These are phyloP conservation scores for Phialophora macrospora DNA, from an alignment of 2,329 filamentous ascomycete species.

Conservation along the genomic window DNA sequence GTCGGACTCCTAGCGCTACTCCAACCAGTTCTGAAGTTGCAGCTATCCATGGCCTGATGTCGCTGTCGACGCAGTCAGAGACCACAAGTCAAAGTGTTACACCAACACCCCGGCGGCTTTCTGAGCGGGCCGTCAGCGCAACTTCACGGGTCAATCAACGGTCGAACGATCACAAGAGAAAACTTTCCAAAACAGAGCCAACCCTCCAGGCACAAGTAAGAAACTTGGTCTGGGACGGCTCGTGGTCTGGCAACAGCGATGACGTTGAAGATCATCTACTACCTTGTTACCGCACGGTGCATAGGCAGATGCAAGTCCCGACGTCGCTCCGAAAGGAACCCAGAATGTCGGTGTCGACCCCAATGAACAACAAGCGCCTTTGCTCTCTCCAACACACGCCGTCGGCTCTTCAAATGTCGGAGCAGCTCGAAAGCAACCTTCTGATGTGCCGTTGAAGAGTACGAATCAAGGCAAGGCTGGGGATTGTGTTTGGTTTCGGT, in stretches of 20 bases:
- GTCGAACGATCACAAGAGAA: conserved; percentile 34
- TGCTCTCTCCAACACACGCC: conserved; percentile 32
- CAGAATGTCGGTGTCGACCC: conserved; percentile 26
- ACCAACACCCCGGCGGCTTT: conserved; percentile 27
- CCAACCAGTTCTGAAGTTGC: conserved; percentile 27
- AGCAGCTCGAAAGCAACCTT: conserved; percentile 4
- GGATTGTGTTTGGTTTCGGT: background rate
- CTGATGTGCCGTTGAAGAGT: conserved; percentile 1
- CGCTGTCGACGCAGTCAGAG: conserved; percentile 28
- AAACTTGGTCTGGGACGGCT: conserved; percentile 5
- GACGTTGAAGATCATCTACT: conserved; percentile 25
- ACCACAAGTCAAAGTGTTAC: conserved; percentile 34
- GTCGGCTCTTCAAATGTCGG: conserved; percentile 21
- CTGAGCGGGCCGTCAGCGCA: conserved; percentile 6
- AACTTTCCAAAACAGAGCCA: conserved; percentile 29
- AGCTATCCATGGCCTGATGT: conserved; percentile 30
- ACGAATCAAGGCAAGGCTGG: background rate
- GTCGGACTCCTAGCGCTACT: conserved; percentile 6
- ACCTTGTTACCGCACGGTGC: conserved; percentile 19
- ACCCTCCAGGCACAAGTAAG: conserved; percentile 29
- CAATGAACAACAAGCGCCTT: conserved; percentile 29
- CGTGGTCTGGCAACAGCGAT: conserved; percentile 11
- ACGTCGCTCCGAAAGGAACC: conserved; percentile 23
- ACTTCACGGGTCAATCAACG: conserved; percentile 1
- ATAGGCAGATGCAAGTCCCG: conserved; percentile 27